Evolutionary conservation across 202 grass and related monocot genomes (phyloP).

Genomic region (Musa balbisiana): DNA sequence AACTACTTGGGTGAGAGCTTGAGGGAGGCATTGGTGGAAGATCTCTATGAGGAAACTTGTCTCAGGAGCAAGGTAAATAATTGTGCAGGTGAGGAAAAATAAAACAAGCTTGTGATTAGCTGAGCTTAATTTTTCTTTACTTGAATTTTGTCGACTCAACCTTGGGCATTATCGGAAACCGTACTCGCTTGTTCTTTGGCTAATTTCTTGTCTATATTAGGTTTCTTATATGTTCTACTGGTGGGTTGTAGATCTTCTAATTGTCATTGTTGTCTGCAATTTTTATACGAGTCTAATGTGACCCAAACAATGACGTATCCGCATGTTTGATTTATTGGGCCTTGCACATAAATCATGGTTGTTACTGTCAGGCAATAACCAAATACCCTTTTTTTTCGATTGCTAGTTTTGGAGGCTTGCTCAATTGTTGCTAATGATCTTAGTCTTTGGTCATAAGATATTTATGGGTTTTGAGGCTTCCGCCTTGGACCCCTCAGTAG

Average conservation of each 20-base stretch:
- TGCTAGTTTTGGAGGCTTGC: neutral
- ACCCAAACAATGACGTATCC: neutral
- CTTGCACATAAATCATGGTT: neutral
- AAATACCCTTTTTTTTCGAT: neutral
- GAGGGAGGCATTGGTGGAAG: slow-evolving; percentile 25
- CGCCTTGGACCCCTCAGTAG: too few species aligned
- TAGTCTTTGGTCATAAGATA: neutral
- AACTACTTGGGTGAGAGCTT: slow-evolving; percentile 23
- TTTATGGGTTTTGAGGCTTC: neutral
- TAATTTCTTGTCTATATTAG: neutral
- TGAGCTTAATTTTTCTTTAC: neutral
- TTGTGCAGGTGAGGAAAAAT: neutral
- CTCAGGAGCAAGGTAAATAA: slow-evolving; percentile 1
- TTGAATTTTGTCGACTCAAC: neutral
- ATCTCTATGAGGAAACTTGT: slow-evolving; percentile 25
- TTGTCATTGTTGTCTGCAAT: neutral
- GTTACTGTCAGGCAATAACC: neutral
- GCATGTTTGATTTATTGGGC: neutral
- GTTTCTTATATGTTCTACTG: neutral
- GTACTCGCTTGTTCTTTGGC: neutral
- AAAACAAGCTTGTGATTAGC: neutral
- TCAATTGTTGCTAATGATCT: neutral
- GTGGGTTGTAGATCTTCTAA: neutral
- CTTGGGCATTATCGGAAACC: neutral
- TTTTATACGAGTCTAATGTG: neutral